Evolutionary conservation across 768 basidiomycete species (phyloP), one percentile per base, ranked within the genome.

Genomic region (Pisolithus tinctorius): DNA sequence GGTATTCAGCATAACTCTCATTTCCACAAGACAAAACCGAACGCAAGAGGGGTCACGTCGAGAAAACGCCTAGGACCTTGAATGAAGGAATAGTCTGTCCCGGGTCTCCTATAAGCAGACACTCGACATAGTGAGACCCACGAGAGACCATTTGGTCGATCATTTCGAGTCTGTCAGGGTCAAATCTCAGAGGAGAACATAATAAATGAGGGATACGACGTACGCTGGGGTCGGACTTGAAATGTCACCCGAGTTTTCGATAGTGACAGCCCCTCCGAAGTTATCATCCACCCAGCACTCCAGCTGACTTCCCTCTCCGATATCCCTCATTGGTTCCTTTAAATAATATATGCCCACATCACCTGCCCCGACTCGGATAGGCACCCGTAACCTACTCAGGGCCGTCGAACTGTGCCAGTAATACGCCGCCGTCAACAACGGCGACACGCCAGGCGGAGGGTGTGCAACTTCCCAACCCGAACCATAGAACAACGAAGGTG

Each of bases 261-360:
- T 75, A 39, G 83, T 76, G 54, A 80, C 81, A 27, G 82, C 84
- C 4, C 96, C 95, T 0, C 60, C 69, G 56, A 83, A 80, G 64
- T 99, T 99, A 66, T 99, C 94, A 66, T 99, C 96, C 30, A 99
- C 96, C 95, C 95, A 98, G 66, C 96, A 98, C 60, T 88, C 81
- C 4, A 94, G 74, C 48, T 79, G 76, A 58, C 84, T 83, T 30
- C 89, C 86, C 53, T 79, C 72, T 5, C 79, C 83, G 34, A 81
- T 73, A 16, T 71, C 64, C 25, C 60, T 61, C 45, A 75, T 70
- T 10, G 90, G 85, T 55, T 93, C 91, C 64, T 79, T 79, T 30
- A 97, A 53, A 68, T 84, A 96, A 70, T 97, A 97, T 8, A 99
- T 76, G 36, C 88, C 93, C 38, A 99, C 80, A 61, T 98, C 95